Base-by-base conservation (phyloP, 805 yeast genomes). In the Candida sanyiensis region DNA sequence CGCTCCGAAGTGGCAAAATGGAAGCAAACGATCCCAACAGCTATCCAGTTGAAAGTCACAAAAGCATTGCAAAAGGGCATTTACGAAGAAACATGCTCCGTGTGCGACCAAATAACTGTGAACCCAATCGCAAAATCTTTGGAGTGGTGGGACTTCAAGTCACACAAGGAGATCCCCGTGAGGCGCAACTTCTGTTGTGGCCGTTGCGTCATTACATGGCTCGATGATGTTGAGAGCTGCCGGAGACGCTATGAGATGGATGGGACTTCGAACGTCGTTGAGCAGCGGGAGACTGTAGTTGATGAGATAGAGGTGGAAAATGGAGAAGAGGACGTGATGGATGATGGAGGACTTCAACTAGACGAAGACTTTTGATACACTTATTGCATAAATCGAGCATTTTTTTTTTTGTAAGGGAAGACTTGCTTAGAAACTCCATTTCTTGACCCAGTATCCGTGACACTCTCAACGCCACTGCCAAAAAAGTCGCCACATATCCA, bases 71-170 rank as follows among this genome's bases (percentile, higher is more conserved):
- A 70, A 21, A 70, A 69, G 46, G 83, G 72, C 2, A 54, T 64
- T 4, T 66, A 67, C 47, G 67, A 69, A 12, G 80, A 76, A 42
- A 59, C 66, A 0, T 78, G 85, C 51, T 70, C 75, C 3, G 61
- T 63, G 29, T 78, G 85, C 54, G 56, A 63, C 7, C 42, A 56
- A 4, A 60, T 68, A n/a, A 62, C 71, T 3, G 69, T 76, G 6
- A 78, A 76, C 39, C 73, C 80, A 3, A 64, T 68, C 11, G 83
- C 83, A 0, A 80, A 77, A 47, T 66, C 71, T 1, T 52, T 70
- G 44, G 84, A 78, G 51, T 78, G 83, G 83, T 78, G 85, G 84
- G 79, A 78, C 48, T 63, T 76, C 33, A 63, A 71, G 35, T 69
- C 64, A 27, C 70, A 77, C 40, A 63, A 58, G 26, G 53, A 63